These are phyloP conservation scores for Russula vinacea DNA, from an alignment of 768 basidiomycete genomes.

Conservation along the genomic window DNA sequence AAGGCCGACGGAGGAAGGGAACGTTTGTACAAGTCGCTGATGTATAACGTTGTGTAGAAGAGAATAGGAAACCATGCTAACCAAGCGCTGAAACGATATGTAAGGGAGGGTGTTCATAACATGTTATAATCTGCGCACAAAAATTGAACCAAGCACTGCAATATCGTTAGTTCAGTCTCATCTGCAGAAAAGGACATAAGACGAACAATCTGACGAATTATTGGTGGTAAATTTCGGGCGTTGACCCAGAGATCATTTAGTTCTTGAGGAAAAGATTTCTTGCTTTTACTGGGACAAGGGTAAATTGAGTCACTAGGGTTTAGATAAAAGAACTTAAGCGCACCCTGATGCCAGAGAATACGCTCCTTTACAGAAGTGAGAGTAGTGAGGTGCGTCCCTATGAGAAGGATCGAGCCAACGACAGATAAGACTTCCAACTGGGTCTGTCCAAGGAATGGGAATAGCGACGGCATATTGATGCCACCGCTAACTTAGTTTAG, in stretches of 20 bases:
- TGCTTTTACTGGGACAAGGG: slow-evolving; percentile 29
- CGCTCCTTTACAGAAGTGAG: slow-evolving; percentile 65
- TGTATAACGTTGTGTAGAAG: slow-evolving; percentile 84
- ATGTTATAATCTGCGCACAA: slow-evolving; percentile 45
- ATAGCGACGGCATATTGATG: slow-evolving; percentile 61
- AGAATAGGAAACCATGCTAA: slow-evolving; percentile 91
- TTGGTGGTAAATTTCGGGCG: slow-evolving; percentile 47
- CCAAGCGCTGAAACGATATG: slow-evolving; percentile 54
- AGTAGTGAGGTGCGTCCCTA: slow-evolving; percentile 62
- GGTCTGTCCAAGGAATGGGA: slow-evolving; percentile 74
- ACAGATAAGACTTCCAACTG: slow-evolving; percentile 82
- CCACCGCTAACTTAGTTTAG: slow-evolving; percentile 57
- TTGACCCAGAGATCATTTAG: slow-evolving; percentile 70
- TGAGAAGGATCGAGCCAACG: slow-evolving; percentile 64
- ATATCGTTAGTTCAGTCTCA: slow-evolving; percentile 2
- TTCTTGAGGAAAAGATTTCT: slow-evolving; percentile 43
- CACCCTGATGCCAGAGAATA: slow-evolving; percentile 52
- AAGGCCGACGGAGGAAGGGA: slow-evolving; percentile 36
- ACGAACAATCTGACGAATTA: slow-evolving; percentile 48
- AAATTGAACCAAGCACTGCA: slow-evolving; percentile 73
- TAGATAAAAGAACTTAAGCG: slow-evolving; percentile 28
- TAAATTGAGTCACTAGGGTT: neutral
- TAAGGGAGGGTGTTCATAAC: slow-evolving; percentile 7
- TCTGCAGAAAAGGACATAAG: slow-evolving; percentile 17
- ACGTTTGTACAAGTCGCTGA: slow-evolving; percentile 80